Base-by-base conservation (phyloP, 352 stramenopile genomes). In the Pythium dissimile region DNA sequence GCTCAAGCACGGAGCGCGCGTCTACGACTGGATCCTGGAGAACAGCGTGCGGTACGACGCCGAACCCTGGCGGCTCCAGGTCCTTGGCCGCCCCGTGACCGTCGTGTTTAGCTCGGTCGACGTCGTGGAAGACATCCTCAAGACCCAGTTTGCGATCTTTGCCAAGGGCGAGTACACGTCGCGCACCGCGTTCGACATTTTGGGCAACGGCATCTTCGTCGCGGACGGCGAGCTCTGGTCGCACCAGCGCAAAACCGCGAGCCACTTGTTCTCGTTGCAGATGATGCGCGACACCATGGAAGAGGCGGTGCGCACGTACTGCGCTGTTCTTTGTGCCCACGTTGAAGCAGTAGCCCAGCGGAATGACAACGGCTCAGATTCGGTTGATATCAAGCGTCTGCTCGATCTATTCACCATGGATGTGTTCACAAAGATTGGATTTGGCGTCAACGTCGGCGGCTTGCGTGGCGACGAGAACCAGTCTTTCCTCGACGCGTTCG, bases 221-320 rank as follows among this genome's bases (percentile, higher is more conserved):
- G 63, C 66, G 11, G 82, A 92, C 32, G 75, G 75, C 0, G 52
- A 72, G 23, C 62, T 51, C 26, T 94, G 86, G 84, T 48, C 46
- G 5, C 52, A 75, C 26, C 86, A 95, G 56, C 77, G 82, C 57
- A 92, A 93, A 64, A 84, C 64, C 1, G 85, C 84, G 57, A 93
- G 81, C 47, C 82, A 97, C 51, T 86, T 97, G 30, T 92, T 96
- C 49, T 85, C 77, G n/a, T 71, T 71, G 7, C 66, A 68, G n/a
- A 79, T 75, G 64, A 67, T 86, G 64, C 60, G 65, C n/a, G 69
- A 80, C 6, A 64, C 71, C 31, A 83, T 86, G 71, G 57, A 67
- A 21, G 45, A 64, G n/a, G 44, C 63, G 13, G 56, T 87, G 15
- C 55, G 58, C 6, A 48, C 62, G 18, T 66, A 78, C 39, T 54